Evolutionary conservation across 2,329 filamentous ascomycete genomes (phyloP).

Genomic region (Raffaelea ambrosiae): DNA sequence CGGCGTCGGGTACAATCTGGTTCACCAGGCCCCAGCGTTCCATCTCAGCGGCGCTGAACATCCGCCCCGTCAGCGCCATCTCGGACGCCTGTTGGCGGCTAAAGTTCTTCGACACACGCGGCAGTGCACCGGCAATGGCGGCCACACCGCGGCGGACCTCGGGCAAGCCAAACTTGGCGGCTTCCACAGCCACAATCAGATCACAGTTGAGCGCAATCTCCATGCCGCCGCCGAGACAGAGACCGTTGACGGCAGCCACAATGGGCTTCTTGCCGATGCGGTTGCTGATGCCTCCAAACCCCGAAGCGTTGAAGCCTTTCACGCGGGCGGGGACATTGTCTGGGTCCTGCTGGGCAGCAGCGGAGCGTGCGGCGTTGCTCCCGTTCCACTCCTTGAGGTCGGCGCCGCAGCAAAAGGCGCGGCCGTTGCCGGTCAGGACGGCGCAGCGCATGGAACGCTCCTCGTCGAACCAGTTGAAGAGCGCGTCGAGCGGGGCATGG

Average conservation of each 20-base stretch:
- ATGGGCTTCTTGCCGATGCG: conserved; percentile 64
- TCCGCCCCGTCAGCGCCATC: conserved; percentile 58
- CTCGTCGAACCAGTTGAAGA: conserved; percentile 51
- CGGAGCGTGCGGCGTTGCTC: conserved; percentile 16
- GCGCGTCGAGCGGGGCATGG: conserved; percentile 37
- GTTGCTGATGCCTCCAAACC: conserved; percentile 60
- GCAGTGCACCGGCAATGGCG: conserved; percentile 61
- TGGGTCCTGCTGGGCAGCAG: conserved; percentile 6
- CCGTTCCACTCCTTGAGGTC: conserved; percentile 59
- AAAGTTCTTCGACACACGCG: conserved; percentile 56
- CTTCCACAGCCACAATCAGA: conserved; percentile 53
- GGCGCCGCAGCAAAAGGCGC: conserved; percentile 60
- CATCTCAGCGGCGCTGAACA: conserved; percentile 51
- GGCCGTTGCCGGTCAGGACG: conserved; percentile 53
- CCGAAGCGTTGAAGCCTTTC: conserved; percentile 29
- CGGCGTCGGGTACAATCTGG: conserved; percentile 39
- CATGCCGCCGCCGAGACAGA: conserved; percentile 67
- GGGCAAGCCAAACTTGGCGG: conserved; percentile 58
- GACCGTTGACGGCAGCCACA: conserved; percentile 67
- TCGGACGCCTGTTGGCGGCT: conserved; percentile 62
- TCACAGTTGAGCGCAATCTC: conserved; percentile 71
- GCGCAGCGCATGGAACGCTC: conserved; percentile 53
- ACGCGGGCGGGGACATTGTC: conserved; percentile 2
- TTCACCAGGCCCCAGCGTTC: conserved; percentile 63
- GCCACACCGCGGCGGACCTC: conserved; percentile 65